Percentiles rank a stretch among this genome's conserved stretches.
Evolutionary conservation across 2,329 filamentous ascomycete genomes (phyloP).

Genomic region (Rachicladosporium sp.): DNA sequence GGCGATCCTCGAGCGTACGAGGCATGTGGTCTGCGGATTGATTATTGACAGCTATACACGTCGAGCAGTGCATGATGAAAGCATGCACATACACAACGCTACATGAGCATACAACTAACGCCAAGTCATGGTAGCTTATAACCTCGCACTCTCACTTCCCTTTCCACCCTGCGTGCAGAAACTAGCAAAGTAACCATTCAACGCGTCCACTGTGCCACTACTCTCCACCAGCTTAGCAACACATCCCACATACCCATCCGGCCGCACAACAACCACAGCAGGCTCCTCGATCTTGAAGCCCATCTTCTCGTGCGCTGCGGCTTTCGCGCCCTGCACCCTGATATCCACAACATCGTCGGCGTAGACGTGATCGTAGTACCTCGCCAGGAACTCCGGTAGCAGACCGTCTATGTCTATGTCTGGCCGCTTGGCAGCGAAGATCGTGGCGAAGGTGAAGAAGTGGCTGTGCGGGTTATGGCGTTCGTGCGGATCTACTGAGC

Average conservation of each 20-base stretch:
- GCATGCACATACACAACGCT: too few relatives aligned
- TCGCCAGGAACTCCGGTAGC: constrained; percentile 56
- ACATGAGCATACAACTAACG: not conserved
- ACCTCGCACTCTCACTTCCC: constrained; percentile 7
- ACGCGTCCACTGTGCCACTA: constrained; percentile 64
- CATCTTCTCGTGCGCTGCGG: constrained; percentile 76
- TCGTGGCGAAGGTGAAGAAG: constrained; percentile 68
- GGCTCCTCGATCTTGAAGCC: constrained; percentile 62
- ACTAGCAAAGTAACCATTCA: constrained; percentile 69
- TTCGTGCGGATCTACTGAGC: constrained; percentile 61
- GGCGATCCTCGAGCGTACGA: constrained; percentile 4
- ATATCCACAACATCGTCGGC: constrained; percentile 71
- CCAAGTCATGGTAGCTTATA: constrained; percentile 3
- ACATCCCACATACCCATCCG: constrained; percentile 76
- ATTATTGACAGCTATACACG: too few relatives aligned
- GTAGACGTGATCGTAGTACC: constrained; percentile 74
- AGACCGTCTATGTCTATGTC: constrained; percentile 61
- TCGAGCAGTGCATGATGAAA: too few relatives aligned
- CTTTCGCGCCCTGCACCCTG: constrained; percentile 55
- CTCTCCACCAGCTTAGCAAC: constrained; percentile 65
- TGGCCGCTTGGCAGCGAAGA: constrained; percentile 57
- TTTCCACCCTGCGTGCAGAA: constrained; percentile 53
- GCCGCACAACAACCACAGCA: constrained; percentile 70
- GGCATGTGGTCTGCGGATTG: too few relatives aligned
- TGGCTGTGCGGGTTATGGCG: constrained; percentile 70